These are phyloP conservation scores for Glebionis coronaria DNA, from an alignment of 129 eudicot species.

Conservation along the genomic window DNA sequence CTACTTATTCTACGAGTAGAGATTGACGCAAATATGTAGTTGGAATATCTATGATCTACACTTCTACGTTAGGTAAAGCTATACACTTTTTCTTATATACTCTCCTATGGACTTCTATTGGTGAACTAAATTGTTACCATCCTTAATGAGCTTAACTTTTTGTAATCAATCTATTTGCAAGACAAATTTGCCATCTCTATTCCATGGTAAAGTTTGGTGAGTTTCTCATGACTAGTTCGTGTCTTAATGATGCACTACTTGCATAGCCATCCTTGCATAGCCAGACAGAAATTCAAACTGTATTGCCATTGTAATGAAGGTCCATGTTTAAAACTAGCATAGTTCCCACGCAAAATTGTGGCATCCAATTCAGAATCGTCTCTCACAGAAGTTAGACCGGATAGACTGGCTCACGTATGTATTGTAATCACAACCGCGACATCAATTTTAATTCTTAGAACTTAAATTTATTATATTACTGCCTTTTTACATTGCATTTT, in stretches of 20 bases:
- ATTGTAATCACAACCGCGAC: neutral
- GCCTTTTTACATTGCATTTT: neutral
- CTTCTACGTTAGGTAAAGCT: neutral
- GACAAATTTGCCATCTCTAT: neutral
- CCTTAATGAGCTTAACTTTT: slow-evolving; percentile 2
- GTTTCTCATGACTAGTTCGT: neutral
- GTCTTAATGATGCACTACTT: neutral
- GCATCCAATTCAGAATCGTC: slow-evolving; percentile 28
- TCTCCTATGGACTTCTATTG: slow-evolving; percentile 3
- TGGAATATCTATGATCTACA: neutral
- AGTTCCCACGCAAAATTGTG: too few relatives aligned
- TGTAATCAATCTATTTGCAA: neutral
- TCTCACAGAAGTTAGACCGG: slow-evolving; percentile 88
- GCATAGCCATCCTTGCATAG: neutral
- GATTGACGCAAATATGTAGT: neutral
- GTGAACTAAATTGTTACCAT: neutral
- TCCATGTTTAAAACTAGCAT: neutral
- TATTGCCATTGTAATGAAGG: neutral
- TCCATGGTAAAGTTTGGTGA: neutral
- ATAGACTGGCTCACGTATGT: slow-evolving; percentile 97
- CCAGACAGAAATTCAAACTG: neutral
- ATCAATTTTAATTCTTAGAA: neutral
- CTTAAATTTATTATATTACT: neutral
- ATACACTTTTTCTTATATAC: neutral
- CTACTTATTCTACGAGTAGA: neutral